Evolutionary conservation across 75 land plant species (phyloP).

Genomic region (Sequoia sempervirens): DNA sequence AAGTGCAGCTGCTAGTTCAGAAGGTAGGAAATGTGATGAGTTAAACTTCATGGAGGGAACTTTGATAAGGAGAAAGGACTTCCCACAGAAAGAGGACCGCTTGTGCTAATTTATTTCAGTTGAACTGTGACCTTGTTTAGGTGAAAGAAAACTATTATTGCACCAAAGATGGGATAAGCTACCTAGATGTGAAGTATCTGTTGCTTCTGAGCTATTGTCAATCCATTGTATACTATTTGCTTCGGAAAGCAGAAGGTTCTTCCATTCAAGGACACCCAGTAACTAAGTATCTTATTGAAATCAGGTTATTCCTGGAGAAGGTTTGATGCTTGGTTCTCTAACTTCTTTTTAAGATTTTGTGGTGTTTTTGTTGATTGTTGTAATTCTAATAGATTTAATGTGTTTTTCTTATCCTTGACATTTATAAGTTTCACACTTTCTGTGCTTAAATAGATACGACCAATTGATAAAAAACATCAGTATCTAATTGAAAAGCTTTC

Average conservation of each 20-base stretch:
- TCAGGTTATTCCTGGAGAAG: slow-evolving; percentile 86
- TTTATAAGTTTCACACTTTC: not conserved
- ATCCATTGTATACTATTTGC: slow-evolving; percentile 75
- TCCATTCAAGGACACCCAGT: slow-evolving; percentile 82
- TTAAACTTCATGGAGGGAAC: too few relatives aligned
- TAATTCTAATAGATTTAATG: not conserved
- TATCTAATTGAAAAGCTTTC: slow-evolving; percentile 86
- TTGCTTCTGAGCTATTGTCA: slow-evolving; percentile 83
- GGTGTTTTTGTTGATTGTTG: not conserved
- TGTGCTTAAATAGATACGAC: slow-evolving; percentile 61
- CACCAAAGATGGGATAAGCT: slow-evolving; percentile 84
- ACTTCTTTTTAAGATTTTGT: not conserved
- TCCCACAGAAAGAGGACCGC: not conserved
- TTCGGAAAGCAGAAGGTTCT: slow-evolving; percentile 73
- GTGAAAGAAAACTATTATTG: slow-evolving; percentile 56
- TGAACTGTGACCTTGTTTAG: slow-evolving; percentile 21
- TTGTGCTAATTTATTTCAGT: not conserved
- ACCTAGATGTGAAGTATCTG: slow-evolving; percentile 88
- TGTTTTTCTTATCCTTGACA: not conserved
- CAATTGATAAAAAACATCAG: slow-evolving; percentile 84
- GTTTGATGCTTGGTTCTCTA: slow-evolving; percentile 25
- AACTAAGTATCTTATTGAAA: slow-evolving; percentile 72
- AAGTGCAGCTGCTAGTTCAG: slow-evolving; percentile 47
- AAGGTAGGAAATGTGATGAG: slow-evolving; percentile 45
- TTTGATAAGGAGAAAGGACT: too few relatives aligned